phyloP scores from a whole-genome alignment of 139 green algal genomes.

The Auxenochlorella protothecoides region DNA sequence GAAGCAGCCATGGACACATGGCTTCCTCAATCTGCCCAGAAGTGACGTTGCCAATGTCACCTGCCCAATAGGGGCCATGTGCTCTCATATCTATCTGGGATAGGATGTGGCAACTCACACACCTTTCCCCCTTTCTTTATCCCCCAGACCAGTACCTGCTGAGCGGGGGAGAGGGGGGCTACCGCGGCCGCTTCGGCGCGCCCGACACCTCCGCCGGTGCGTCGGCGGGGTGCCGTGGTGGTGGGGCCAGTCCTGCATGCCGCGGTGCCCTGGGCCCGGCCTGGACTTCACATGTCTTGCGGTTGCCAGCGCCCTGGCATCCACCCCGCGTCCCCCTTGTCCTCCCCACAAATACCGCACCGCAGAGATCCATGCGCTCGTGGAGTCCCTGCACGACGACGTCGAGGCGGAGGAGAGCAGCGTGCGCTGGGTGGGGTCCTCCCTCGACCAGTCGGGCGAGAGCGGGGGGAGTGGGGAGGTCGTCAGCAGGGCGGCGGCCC shows the following conservation, averaged over 20 bases:
- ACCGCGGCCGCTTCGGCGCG: not conserved
- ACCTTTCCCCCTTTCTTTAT: too few relatives aligned
- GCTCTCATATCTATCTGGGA: too few relatives aligned
- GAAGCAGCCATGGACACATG: too few relatives aligned
- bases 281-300: not conserved
- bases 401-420: conserved; percentile 10
- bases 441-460: too few relatives aligned
- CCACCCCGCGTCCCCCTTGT: not conserved
- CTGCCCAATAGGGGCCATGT: too few relatives aligned
- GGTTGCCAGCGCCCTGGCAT: not conserved
- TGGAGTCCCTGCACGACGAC: conserved; percentile 8
- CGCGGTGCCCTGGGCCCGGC: not conserved
- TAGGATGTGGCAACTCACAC: too few relatives aligned
- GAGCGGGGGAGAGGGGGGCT: too few relatives aligned
- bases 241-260: not conserved
- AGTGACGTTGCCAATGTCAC: too few relatives aligned
- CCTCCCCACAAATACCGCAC: not conserved
- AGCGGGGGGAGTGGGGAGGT: too few relatives aligned
- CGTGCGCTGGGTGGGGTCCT: conserved; percentile 5
- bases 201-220: not conserved
- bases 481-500: too few relatives aligned
- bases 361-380: conserved; percentile 2
- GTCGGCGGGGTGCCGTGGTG: not conserved
- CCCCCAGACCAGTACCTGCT: too few relatives aligned
- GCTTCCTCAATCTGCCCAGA: too few relatives aligned